Percentiles rank a stretch among this genome's conserved stretches.
phyloP scores from a whole-genome alignment of 805 yeast genomes.

The Hanseniaspora taiwanica region DNA sequence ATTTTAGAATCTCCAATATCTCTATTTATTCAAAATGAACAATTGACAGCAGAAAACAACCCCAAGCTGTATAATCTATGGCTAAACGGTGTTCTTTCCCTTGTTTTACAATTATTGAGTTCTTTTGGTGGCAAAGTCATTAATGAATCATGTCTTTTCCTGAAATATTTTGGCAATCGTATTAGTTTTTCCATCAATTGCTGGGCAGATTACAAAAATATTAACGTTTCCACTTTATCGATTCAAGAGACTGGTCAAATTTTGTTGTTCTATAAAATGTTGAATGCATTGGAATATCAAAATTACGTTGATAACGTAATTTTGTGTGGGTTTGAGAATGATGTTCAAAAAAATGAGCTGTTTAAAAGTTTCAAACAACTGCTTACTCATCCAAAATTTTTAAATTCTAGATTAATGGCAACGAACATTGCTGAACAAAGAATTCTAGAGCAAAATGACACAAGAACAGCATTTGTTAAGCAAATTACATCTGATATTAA shows the following conservation, averaged over 20 bases:
- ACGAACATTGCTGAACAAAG: conserved; percentile 54
- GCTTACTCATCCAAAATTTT: conserved; percentile 74
- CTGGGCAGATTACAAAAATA: conserved; percentile 40
- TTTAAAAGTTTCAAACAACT: conserved; percentile 53
- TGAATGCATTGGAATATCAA: conserved; percentile 40
- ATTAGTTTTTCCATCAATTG: conserved; percentile 46
- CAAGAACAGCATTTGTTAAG: conserved; percentile 30
- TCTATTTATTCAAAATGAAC: conserved; percentile 50
- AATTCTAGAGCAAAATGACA: conserved; percentile 35
- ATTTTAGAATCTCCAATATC: conserved; percentile 68
- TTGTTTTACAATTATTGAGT: conserved; percentile 44
- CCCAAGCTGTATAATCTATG: conserved; percentile 63
- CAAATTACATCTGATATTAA: conserved; percentile 36
- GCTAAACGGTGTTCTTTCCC: conserved; percentile 71
- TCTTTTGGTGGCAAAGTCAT: conserved; percentile 50
- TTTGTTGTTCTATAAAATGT: conserved; percentile 45
- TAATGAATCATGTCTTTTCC: conserved; percentile 53
- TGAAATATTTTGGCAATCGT: conserved; percentile 52
- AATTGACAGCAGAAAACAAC: conserved; percentile 35
- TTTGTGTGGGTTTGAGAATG: conserved; percentile 45
- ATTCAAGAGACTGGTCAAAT: conserved; percentile 61
- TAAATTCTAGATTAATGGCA: conserved; percentile 55
- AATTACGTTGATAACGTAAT: conserved; percentile 29
- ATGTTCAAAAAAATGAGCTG: conserved; percentile 45
- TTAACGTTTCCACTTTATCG: conserved; percentile 34